Conservation (phyloP, 305 asterid genomes). For the Fraxinus baroniana region DNA sequence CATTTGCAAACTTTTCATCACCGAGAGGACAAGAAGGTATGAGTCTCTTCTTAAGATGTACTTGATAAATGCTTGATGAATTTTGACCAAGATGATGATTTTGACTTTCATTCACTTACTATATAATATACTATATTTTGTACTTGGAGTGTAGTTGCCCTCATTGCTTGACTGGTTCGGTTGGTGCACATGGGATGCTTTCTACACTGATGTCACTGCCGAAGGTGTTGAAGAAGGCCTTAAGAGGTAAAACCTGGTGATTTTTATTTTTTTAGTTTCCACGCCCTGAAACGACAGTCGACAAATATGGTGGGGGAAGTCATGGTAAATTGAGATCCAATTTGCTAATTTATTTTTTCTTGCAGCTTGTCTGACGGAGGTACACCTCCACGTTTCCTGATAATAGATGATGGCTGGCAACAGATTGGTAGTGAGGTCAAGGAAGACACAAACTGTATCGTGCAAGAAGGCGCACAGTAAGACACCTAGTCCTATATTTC, state of each 20-base stretch:
- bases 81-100: constrained; percentile 3
- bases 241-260: constrained; percentile 46
- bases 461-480: constrained; percentile 99
- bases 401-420: constrained; percentile 99
- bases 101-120: constrained; percentile 6
- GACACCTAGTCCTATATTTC: constrained; percentile 20
- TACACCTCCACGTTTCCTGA: constrained; percentile 84
- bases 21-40: constrained; percentile 81
- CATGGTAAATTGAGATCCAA: constrained; percentile 1
- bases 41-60: background rate
- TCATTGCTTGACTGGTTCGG: constrained; percentile 91
- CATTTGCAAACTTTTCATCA: constrained; percentile 90
- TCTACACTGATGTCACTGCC: constrained; percentile 95
- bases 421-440: constrained; percentile 77
- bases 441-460: constrained; percentile 56
- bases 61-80: background rate
- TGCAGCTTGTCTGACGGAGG: constrained; percentile 88
- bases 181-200: constrained; percentile 99
- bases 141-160: constrained; percentile 54
- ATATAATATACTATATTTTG: constrained; percentile 10
- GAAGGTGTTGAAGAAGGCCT: constrained; percentile 96
- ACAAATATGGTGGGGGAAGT: background rate
- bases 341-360: constrained; percentile 6
- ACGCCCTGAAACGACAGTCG: background rate
- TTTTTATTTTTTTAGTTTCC: background rate